Evolutionary conservation across 2,329 filamentous ascomycete genomes (phyloP), one percentile per base, ranked within the genome.

Genomic region (Rutstroemia sydowiana): DNA sequence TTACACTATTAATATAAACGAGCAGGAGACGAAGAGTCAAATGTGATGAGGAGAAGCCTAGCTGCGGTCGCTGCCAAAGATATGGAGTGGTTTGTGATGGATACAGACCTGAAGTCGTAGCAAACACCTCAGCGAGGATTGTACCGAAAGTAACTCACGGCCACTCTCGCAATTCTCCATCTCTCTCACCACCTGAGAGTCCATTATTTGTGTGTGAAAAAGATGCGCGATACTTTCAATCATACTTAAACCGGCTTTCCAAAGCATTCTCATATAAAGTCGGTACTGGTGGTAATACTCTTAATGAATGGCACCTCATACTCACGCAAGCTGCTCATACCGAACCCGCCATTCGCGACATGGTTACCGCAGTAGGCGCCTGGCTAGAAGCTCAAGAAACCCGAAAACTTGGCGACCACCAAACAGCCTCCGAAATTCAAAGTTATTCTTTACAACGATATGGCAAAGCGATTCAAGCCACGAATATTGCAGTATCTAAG

Each of bases 351-450:
- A 78, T 85, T 53, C 76, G 77, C 11, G 78, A 84, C 61, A 78
- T 80, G 16, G 78, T 84, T n/a, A 73, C 84, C 20, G 82, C 82
- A 4, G 70, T 85, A 6, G 81, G 80, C 13, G 79, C 80, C 3
- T 68, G 85, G 14, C 37, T 28, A 9, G 44, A 39, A 20, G 52
- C 52, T 16, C 32, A 43, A 36, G 49, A 54, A 18, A 23, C 52
- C 11, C 46, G 37, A n/a, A 14, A 16, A 8, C 28, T n/a, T 14
- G 48, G 37, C 1, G 36, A n/a, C 28, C 14, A 18, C 4, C 9
- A 32, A 31, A 16, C 42, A 51, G 28, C 31, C 43, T 11, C 43
- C n/a, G 9, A 48, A 52, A 30, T 39, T 46, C 16, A 37, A 20
- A 30, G 47, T 13, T 54, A 47, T 13, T 48, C 52, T 2, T 30